These are phyloP conservation scores for Tilletia caries DNA, from an alignment of 1,284 basidiomycete species.

Conservation along the genomic window DNA sequence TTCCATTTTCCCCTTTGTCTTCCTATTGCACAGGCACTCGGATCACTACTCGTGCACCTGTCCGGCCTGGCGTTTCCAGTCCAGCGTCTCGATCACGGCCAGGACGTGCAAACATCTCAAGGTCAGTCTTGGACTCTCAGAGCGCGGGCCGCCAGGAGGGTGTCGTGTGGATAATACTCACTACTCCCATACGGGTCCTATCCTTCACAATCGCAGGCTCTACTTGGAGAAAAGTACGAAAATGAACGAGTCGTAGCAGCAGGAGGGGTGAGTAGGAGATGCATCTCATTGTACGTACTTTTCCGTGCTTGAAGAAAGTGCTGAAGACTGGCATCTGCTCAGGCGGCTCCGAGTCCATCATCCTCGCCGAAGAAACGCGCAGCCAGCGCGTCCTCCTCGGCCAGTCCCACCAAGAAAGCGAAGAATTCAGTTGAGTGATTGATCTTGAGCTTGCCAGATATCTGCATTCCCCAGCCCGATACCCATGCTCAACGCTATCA, in stretches of 20 bases:
- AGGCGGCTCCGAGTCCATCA: neutral
- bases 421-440: neutral
- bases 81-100: conserved; percentile 59
- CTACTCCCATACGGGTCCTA: neutral
- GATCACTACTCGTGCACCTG: conserved; percentile 61
- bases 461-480: no score
- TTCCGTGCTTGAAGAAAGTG: no score
- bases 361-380: conserved; percentile 13
- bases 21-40: conserved; percentile 51
- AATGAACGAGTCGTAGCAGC: conserved; percentile 56
- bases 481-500: no score
- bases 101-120: conserved; percentile 66
- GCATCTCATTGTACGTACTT: no score
- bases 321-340: neutral
- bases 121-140: conserved; percentile 42
- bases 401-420: neutral
- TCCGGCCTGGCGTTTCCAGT: conserved; percentile 58
- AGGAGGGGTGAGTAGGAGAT: conserved; percentile 61
- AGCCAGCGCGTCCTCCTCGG: conserved; percentile 10
- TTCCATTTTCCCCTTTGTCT: neutral
- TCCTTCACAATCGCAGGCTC: neutral
- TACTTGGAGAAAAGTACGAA: conserved; percentile 65
- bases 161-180: no score
- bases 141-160: no score
- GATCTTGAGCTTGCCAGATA: no score